phyloP scores from a whole-genome alignment of 2,329 filamentous ascomycete species.

The Neospermospora avenae region DNA sequence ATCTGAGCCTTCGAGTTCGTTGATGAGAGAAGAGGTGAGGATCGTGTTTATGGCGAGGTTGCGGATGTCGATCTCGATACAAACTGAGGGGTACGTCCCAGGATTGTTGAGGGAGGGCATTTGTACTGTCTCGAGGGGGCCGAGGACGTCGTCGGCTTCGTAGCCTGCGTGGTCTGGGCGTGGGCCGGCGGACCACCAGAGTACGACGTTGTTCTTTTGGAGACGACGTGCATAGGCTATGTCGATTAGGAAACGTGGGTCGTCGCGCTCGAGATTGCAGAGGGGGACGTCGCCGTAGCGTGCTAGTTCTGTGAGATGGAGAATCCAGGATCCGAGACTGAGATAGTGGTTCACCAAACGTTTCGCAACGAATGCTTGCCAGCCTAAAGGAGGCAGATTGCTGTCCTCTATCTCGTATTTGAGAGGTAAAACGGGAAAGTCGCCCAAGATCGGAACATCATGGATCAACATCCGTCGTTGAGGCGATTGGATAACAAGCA shows the following conservation, averaged over 20 bases:
- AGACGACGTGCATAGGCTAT: constrained; percentile 88
- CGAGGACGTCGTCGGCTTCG: constrained; percentile 85
- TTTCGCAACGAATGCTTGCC: constrained; percentile 86
- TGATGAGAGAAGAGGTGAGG: constrained; percentile 91
- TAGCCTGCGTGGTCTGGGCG: constrained; percentile 94
- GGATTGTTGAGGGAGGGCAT: constrained; percentile 94
- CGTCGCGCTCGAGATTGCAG: constrained; percentile 92
- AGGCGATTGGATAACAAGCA: constrained; percentile 89
- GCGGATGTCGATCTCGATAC: constrained; percentile 89
- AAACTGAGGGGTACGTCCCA: constrained; percentile 92
- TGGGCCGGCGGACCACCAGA: constrained; percentile 93
- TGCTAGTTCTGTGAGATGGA: constrained; percentile 82
- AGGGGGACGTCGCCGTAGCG: constrained; percentile 91
- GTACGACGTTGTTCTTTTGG: constrained; percentile 85
- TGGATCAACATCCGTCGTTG: constrained; percentile 77
- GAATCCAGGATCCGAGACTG: constrained; percentile 86
- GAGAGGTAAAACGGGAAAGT: constrained; percentile 79
- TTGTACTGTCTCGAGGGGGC: constrained; percentile 77
- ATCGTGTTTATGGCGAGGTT: constrained; percentile 98
- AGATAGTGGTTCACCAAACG: constrained; percentile 87
- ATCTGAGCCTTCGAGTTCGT: constrained; percentile 89
- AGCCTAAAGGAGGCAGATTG: constrained; percentile 84
- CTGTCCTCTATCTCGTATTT: constrained; percentile 81
- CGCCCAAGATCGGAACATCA: constrained; percentile 78
- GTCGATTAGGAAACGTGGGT: constrained; percentile 93